These are phyloP conservation scores for cucumber (Cucumis sativus) DNA, from an alignment of 306 rosid species.

Conservation along the genomic window Cucumber_9930_V3 NC_026660.2:9625501-9626000, in stretches of 20 bases:
- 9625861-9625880: slow-evolving; percentile 10
- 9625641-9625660: too few species aligned
- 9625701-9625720: background rate
- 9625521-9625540: too few species aligned
- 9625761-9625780: background rate
- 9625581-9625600: too few species aligned
- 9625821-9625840: slow-evolving; percentile 44
- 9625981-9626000: slow-evolving; percentile 49
- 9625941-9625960: slow-evolving; percentile 2
- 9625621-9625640: too few species aligned
- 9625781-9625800: slow-evolving; percentile 17
- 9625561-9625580: too few species aligned
- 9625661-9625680: background rate
- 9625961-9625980: slow-evolving; percentile 45
- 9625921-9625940: slow-evolving; percentile 7
- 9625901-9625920: background rate
- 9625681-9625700: background rate
- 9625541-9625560: too few species aligned
- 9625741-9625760: background rate
- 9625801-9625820: slow-evolving; percentile 12
- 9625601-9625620: too few species aligned
- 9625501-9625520: too few species aligned
- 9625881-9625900: background rate
- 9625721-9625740: background rate
- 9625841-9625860: slow-evolving; percentile 12